A percentile compares a stretch with the other conserved stretches of the same genome.
Evolutionary conservation across 768 basidiomycete genomes (phyloP).

Genomic region (Termitomyces sp.): DNA sequence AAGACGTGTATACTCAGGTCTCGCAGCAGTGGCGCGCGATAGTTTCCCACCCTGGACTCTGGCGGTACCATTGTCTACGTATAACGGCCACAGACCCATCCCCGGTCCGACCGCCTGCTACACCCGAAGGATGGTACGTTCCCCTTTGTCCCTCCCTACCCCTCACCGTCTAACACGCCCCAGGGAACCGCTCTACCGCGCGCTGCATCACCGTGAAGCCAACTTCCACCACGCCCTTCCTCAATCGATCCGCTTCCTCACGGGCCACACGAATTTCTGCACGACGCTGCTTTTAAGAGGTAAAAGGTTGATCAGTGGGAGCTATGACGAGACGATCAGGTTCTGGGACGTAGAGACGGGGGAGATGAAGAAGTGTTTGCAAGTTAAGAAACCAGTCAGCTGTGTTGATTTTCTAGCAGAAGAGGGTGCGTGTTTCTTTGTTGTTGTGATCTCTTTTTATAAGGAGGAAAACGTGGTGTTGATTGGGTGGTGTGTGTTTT

Average conservation of each 20-base stretch:
- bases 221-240: conserved; percentile 78
- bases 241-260: conserved; percentile 74
- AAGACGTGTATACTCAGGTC: conserved; percentile 33
- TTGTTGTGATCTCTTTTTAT: neutral
- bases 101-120: conserved; percentile 57
- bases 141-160: neutral
- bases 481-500: neutral
- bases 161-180: neutral
- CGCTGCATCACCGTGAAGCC: conserved; percentile 80
- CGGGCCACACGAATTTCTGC: conserved; percentile 85
- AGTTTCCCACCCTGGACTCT: conserved; percentile 65
- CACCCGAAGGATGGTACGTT: conserved; percentile 71
- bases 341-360: conserved; percentile 82
- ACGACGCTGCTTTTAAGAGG: conserved; percentile 78
- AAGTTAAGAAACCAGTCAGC: conserved; percentile 87
- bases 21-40: conserved; percentile 43
- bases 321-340: conserved; percentile 88
- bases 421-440: conserved; percentile 48
- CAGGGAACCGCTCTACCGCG: conserved; percentile 67
- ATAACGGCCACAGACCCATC: conserved; percentile 72
- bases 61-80: conserved; percentile 72
- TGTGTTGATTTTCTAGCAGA: conserved; percentile 85
- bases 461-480: neutral
- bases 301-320: conserved; percentile 82
- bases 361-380: conserved; percentile 67